Conservation (phyloP, 768 basidiomycete species). For the Cyclocybe cylindracea region DNA sequence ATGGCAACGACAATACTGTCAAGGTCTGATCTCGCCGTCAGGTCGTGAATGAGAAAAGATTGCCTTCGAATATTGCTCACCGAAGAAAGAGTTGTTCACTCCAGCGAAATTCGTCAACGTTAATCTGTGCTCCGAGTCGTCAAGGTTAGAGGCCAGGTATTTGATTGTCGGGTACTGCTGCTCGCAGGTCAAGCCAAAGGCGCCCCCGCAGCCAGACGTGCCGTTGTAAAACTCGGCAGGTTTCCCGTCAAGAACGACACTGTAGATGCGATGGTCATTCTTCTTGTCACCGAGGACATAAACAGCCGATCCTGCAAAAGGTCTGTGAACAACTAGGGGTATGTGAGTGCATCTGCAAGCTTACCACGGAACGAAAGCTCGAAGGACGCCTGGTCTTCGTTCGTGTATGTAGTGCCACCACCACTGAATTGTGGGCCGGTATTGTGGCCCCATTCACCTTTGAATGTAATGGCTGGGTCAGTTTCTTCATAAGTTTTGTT, state of each 20-base stretch:
- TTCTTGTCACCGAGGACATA: conserved; percentile 52
- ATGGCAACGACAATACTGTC: conserved; percentile 45
- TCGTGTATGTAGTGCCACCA: conserved; percentile 44
- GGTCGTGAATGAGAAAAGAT: neutral
- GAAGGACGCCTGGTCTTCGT: conserved; percentile 39
- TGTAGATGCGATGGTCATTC: conserved; percentile 48
- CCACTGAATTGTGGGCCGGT: conserved; percentile 45
- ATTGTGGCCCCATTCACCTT: conserved; percentile 43
- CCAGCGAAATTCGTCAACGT: conserved; percentile 41
- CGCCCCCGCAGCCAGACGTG: conserved; percentile 48
- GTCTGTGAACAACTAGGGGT: neutral
- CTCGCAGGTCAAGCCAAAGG: conserved; percentile 45
- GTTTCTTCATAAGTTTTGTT: conserved; percentile 45
- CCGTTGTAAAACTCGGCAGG: conserved; percentile 36
- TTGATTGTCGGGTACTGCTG: conserved; percentile 43
- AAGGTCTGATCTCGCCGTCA: conserved; percentile 29
- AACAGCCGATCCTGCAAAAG: conserved; percentile 38
- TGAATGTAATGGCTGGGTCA: conserved; percentile 36
- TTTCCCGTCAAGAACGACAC: conserved; percentile 37
- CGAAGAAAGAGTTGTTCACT: conserved; percentile 45
- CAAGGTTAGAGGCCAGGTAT: conserved; percentile 45
- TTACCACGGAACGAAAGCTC: conserved; percentile 42
- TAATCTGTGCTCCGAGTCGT: conserved; percentile 35
- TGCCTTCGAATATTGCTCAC: conserved; percentile 20
- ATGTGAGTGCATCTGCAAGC: neutral